Evolutionary conservation across 2,329 filamentous ascomycete genomes (phyloP).

Genomic region (Aureobasidium mangrovei): DNA sequence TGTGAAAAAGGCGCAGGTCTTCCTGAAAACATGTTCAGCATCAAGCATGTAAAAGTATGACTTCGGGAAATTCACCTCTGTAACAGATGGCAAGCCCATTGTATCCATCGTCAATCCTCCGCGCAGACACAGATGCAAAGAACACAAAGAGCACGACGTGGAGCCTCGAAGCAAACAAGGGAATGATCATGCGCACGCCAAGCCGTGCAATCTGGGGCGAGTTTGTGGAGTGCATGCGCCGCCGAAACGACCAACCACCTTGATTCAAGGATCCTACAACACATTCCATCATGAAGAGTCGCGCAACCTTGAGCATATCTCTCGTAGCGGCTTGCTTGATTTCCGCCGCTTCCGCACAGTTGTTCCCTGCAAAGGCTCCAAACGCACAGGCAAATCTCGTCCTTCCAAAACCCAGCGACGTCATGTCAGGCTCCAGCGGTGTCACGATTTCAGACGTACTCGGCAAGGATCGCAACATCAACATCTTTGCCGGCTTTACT

Average conservation of each 20-base stretch:
- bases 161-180: background rate
- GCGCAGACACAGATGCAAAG: background rate
- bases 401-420: conserved; percentile 7
- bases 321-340: conserved; percentile 8
- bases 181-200: background rate
- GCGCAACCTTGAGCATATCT: conserved; percentile 1
- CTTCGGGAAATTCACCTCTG: background rate
- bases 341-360: conserved; percentile 7
- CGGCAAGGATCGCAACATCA: conserved; percentile 66
- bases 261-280: background rate
- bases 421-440: conserved; percentile 19
- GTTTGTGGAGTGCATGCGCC: background rate
- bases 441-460: conserved; percentile 79
- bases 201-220: background rate
- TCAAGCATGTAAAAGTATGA: no score
- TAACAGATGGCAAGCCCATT: background rate
- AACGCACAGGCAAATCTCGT: conserved; percentile 11
- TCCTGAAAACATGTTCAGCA: background rate
- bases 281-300: background rate
- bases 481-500: conserved; percentile 74
- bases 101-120: background rate
- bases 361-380: background rate
- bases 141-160: no score
- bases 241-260: background rate
- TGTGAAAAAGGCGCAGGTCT: background rate